phyloP scores from a whole-genome alignment of 306 rosid genomes.

The Sesbania bispinosa region DNA sequence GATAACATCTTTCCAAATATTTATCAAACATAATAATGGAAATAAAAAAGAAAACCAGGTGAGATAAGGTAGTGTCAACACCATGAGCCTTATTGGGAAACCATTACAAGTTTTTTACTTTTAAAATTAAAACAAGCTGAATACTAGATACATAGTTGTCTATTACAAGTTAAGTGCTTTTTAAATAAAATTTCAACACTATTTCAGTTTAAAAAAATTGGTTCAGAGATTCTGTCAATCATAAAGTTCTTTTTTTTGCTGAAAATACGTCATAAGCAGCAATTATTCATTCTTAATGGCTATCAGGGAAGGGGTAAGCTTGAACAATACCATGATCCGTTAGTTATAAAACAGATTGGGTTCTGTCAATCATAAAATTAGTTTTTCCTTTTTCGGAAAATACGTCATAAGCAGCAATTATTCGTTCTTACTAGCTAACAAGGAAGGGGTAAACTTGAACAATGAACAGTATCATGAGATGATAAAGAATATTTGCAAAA shows the following conservation, averaged over 20 bases:
- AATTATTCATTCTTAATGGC: too few species aligned
- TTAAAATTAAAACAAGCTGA: not conserved
- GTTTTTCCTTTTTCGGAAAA: not conserved
- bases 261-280: slow-evolving; percentile 3
- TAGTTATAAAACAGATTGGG: not conserved
- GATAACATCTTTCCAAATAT: slow-evolving; percentile 4
- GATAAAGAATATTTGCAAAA: slow-evolving; percentile 9
- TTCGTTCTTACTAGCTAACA: not conserved
- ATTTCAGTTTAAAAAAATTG: slow-evolving; percentile 6
- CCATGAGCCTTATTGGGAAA: slow-evolving; percentile 6
- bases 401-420: not conserved
- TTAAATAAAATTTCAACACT: not conserved
- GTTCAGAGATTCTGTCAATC: not conserved
- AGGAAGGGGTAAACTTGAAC: slow-evolving; percentile 5
- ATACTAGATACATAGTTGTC: not conserved
- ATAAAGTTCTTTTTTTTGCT: not conserved
- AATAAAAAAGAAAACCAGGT: not conserved
- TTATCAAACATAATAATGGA: not conserved
- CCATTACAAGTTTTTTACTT: not conserved
- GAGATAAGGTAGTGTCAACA: not conserved
- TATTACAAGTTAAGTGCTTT: not conserved
- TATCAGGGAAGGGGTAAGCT: slow-evolving; percentile 3
- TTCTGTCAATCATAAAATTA: not conserved
- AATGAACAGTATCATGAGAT: not conserved
- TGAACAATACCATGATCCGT: not conserved